These are phyloP conservation scores for Trichoderma afroharzianum DNA, from an alignment of 2,329 filamentous ascomycete genomes.

Conservation along the genomic window DNA sequence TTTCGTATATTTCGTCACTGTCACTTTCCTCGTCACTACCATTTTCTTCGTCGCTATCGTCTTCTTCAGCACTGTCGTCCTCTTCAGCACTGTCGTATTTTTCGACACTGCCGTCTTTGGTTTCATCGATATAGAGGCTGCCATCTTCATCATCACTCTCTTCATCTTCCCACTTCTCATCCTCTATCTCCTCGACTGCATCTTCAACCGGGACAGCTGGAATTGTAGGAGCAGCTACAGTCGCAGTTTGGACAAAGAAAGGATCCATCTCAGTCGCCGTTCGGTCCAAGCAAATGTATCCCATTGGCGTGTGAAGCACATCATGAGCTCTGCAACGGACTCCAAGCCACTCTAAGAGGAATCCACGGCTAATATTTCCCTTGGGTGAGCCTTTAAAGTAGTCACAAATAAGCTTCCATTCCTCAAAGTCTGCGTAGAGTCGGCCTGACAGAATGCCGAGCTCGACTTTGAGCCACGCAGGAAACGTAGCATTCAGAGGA, in stretches of 20 bases:
- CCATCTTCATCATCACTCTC: neutral
- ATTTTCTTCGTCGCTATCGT: too few species aligned
- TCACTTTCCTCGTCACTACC: neutral
- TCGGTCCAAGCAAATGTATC: conserved; percentile 49
- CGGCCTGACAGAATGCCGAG: conserved; percentile 59
- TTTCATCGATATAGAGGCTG: neutral
- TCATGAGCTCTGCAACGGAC: conserved; percentile 52
- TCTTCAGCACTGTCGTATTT: too few species aligned
- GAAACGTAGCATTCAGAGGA: conserved; percentile 37
- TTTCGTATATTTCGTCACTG: neutral
- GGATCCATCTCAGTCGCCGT: conserved; percentile 42
- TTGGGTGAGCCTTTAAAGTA: neutral
- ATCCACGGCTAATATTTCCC: conserved; percentile 25
- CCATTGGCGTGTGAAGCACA: conserved; percentile 56
- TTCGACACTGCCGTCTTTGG: too few species aligned
- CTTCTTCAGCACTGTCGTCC: neutral
- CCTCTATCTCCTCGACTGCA: neutral
- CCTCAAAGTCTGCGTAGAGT: conserved; percentile 54
- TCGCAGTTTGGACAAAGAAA: conserved; percentile 41
- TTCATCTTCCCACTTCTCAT: neutral
- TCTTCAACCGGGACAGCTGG: neutral
- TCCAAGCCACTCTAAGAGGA: conserved; percentile 55
- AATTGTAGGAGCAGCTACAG: neutral
- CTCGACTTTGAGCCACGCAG: conserved; percentile 53
- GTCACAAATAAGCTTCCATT: conserved; percentile 36